These are phyloP conservation scores for Panaeolus cyanescens DNA, from an alignment of 768 basidiomycete genomes.

Conservation along the genomic window DNA sequence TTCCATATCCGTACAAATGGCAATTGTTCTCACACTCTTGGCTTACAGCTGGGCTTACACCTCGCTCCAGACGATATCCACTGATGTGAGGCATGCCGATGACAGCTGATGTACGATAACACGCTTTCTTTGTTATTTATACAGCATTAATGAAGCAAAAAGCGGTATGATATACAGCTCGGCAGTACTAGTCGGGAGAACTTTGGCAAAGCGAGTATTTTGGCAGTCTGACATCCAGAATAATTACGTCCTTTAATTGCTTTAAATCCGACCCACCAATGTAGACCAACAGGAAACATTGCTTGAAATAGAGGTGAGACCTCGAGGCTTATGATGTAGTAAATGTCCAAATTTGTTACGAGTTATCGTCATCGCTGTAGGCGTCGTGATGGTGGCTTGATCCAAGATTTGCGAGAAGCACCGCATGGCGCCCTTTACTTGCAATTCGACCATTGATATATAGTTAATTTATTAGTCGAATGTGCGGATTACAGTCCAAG, in stretches of 20 bases:
- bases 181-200: neutral
- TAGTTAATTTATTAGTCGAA: too few relatives aligned
- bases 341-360: neutral
- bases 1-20: neutral
- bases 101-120: slow-evolving; percentile 1
- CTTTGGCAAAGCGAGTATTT: neutral
- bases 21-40: neutral
- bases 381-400: neutral
- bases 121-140: neutral
- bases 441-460: too few relatives aligned
- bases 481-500: too few relatives aligned
- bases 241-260: neutral
- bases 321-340: neutral
- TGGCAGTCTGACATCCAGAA: neutral
- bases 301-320: neutral
- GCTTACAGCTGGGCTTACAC: neutral
- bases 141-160: neutral
- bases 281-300: too few relatives aligned
- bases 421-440: too few relatives aligned
- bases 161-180: neutral
- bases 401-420: neutral
- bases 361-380: neutral
- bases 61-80: neutral
- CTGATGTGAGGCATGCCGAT: neutral
- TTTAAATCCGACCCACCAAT: slow-evolving; percentile 1